Base-by-base conservation (phyloP, 2,329 filamentous ascomycete genomes). In the Colletotrichum liaoningense region DNA sequence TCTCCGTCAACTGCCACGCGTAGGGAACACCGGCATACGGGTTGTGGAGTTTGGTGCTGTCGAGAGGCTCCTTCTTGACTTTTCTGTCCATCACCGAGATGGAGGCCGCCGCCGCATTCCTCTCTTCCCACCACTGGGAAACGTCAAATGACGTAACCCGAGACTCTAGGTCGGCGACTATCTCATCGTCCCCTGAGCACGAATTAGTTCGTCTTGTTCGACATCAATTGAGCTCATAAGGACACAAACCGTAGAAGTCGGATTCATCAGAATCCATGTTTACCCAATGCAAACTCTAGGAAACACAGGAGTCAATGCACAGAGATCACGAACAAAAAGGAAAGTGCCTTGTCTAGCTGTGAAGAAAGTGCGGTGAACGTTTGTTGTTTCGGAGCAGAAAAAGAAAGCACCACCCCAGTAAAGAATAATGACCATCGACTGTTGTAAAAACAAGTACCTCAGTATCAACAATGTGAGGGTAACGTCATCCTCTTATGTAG, bases 1-100 rank as follows among this genome's bases (percentile, higher is more conserved):
- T 88, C 79, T 95, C 93, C 1, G 84, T 84, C 33, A 92, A 85
- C 79, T 93, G 92, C 85, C 92, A 91, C 30, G 89, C 91, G 74
- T 86, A 86, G 4, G 80, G 66, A 1, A 86, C 71, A 42, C 88
- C 89, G 69, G 89, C 86, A 76, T 91, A 91, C 1, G 87, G 87
- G 78, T 94, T 93, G 81, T 90, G 86, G 2, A 89, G 81, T 30
- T 80, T 80, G 0, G 63, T 67, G 33, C 68, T 70, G 52, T 67
- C 56, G 22, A 19, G 22, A n/a, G 46, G 52, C 22, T 67, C 58
- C 24, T 38, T 64, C 38, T 72, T 72, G 16, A 54, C 58, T 30
- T 14, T 42, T 16, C 67, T 59, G 52, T 49, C 66, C 28, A 69
- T 42, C 38, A 19, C 16, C 38, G 38, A 42, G 16, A 19, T 42